Evolutionary conservation across 768 basidiomycete genomes (phyloP).

Genomic region (Cystobasidiopsis lactophilus): DNA sequence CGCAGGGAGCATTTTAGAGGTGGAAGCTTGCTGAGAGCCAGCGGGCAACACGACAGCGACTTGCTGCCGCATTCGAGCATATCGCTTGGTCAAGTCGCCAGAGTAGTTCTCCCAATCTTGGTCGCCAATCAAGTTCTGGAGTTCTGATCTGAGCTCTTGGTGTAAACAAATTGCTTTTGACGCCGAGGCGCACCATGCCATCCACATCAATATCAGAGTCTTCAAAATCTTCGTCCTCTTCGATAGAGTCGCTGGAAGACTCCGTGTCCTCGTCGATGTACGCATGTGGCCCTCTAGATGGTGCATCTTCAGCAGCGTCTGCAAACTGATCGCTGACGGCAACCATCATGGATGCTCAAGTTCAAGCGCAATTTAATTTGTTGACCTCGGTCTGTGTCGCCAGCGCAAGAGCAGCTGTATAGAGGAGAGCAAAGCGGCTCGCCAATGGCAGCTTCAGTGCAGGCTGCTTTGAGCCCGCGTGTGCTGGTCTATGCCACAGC

Average conservation of each 20-base stretch:
- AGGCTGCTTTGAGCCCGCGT: slow-evolving; percentile 2
- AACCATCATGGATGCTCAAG: no score
- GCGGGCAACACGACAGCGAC: slow-evolving; percentile 19
- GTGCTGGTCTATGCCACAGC: slow-evolving; percentile 2
- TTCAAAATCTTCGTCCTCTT: slow-evolving; percentile 23
- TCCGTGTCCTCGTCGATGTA: not conserved
- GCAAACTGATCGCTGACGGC: not conserved
- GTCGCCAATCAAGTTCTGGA: not conserved
- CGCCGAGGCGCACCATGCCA: slow-evolving; percentile 68
- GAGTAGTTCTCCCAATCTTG: slow-evolving; percentile 2
- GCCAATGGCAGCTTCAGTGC: no score
- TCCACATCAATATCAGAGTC: not conserved
- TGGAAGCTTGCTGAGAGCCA: slow-evolving; percentile 3
- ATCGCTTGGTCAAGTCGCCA: slow-evolving; percentile 94
- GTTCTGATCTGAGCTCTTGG: not conserved
- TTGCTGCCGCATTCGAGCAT: slow-evolving; percentile 80
- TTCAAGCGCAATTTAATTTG: no score
- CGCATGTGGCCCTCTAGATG: not conserved
- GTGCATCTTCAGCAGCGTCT: not conserved
- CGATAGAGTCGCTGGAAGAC: not conserved
- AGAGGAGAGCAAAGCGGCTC: no score
- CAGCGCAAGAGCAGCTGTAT: no score
- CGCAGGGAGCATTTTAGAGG: slow-evolving; percentile 6
- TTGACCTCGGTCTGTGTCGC: no score
- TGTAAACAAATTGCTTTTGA: slow-evolving; percentile 6